phyloP scores from a whole-genome alignment of 345 rosid species.

The Theobroma cacao region DNA sequence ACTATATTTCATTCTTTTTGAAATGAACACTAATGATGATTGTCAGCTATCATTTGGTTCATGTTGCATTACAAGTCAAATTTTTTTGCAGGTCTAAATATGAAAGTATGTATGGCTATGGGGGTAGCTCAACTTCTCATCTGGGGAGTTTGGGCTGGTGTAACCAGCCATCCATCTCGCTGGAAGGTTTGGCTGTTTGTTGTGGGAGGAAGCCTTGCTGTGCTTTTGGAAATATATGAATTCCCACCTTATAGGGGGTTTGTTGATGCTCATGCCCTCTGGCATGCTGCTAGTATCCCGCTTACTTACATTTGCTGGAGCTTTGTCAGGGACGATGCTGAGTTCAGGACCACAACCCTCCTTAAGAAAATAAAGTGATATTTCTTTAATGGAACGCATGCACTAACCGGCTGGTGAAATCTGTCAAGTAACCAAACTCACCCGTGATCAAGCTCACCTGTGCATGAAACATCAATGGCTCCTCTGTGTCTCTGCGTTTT shows the following conservation, averaged over 20 bases:
- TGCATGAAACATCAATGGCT: background rate
- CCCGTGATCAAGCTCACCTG: background rate
- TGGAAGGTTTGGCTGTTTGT: conserved; percentile 78
- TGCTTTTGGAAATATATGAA: conserved; percentile 59
- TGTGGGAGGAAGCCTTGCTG: conserved; percentile 41
- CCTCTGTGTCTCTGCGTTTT: background rate
- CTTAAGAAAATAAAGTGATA: conserved; percentile 59
- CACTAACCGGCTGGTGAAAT: background rate
- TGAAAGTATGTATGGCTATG: conserved; percentile 67
- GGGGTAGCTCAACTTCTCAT: conserved; percentile 60
- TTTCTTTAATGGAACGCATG: conserved; percentile 21
- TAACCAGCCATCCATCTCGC: conserved; percentile 63
- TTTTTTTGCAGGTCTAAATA: conserved; percentile 60
- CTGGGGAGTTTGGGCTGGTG: conserved; percentile 85
- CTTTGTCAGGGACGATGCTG: conserved; percentile 78
- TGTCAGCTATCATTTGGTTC: background rate
- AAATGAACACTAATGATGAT: background rate
- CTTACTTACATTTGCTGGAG: conserved; percentile 88
- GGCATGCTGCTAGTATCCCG: conserved; percentile 70
- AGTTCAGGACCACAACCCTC: conserved; percentile 54
- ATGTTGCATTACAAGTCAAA: background rate
- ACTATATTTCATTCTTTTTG: background rate
- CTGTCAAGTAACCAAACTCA: background rate
- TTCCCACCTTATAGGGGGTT: conserved; percentile 75
- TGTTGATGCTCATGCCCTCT: conserved; percentile 74